A percentile compares a stretch with the other conserved stretches of the same genome.
Conservation (phyloP, 2,329 filamentous ascomycete genomes). For the Aspergillus quadricinctus region DNA sequence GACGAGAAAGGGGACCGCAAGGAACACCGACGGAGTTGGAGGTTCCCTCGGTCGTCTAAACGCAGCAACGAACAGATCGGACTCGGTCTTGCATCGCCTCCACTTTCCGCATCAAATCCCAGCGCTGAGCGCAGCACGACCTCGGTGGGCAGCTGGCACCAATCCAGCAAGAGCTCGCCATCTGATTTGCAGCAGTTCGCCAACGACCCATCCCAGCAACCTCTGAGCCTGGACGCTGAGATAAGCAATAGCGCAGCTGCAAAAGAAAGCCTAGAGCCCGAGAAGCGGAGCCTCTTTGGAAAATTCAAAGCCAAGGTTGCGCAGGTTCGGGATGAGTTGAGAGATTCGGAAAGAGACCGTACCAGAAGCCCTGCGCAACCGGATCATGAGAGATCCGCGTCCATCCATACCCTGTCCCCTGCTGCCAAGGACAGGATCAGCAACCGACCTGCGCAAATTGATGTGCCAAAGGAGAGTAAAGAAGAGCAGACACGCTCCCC, state of each 20-base stretch:
- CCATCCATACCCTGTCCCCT: constrained; percentile 35
- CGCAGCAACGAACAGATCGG: constrained; percentile 54
- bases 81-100: constrained; percentile 41
- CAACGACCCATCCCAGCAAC: constrained; percentile 32
- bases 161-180: constrained; percentile 43
- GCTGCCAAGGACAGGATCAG: constrained; percentile 18
- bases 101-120: constrained; percentile 57
- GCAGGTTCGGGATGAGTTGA: constrained; percentile 51
- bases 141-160: constrained; percentile 60
- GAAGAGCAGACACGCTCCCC: constrained; percentile 23
- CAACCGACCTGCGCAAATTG: constrained; percentile 19
- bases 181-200: constrained; percentile 40
- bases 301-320: constrained; percentile 63
- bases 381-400: constrained; percentile 30
- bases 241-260: constrained; percentile 27
- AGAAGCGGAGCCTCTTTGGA: constrained; percentile 59
- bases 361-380: constrained; percentile 48
- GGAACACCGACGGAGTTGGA: constrained; percentile 68
- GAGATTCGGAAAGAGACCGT: constrained; percentile 50
- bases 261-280: constrained; percentile 34
- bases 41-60: constrained; percentile 56
- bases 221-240: constrained; percentile 36
- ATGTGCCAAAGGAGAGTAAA: constrained; percentile 20
- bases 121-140: constrained; percentile 63
- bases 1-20: constrained; percentile 62